Percentiles rank a stretch among this genome's conserved stretches.
Conservation (phyloP, 1,284 basidiomycete species). For the Tilletia indica region DNA sequence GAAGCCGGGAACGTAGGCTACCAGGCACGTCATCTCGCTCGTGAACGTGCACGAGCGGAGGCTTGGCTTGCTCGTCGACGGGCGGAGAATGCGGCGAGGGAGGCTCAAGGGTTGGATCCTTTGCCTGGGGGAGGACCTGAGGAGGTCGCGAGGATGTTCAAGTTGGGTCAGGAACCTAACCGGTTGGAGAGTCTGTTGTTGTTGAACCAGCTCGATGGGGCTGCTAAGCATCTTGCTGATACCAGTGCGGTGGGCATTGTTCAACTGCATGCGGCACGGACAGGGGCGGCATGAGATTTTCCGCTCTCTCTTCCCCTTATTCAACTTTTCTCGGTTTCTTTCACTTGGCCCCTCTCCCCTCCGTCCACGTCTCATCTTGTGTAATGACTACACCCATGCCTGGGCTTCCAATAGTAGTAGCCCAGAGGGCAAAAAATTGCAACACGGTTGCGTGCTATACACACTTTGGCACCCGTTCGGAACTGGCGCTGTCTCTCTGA, state of each 20-base stretch:
- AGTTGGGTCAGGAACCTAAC: slow-evolving; percentile 83
- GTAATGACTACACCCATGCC: no score
- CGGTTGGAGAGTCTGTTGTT: slow-evolving; percentile 77
- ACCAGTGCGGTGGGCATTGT: slow-evolving; percentile 61
- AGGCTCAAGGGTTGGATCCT: slow-evolving; percentile 79
- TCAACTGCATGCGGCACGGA: slow-evolving; percentile 50
- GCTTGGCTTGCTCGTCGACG: slow-evolving; percentile 61
- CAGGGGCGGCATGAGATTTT: slow-evolving; percentile 31
- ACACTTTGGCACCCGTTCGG: background rate
- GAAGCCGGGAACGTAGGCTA: slow-evolving; percentile 78
- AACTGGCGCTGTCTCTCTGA: no score
- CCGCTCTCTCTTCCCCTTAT: background rate
- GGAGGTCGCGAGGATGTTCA: slow-evolving; percentile 63
- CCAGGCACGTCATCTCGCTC: slow-evolving; percentile 81
- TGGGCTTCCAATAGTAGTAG: no score
- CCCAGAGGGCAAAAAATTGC: no score
- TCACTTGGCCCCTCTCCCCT: background rate
- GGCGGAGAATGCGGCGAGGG: slow-evolving; percentile 81
- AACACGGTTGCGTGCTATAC: background rate
- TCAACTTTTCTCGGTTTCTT: no score
- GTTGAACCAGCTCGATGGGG: slow-evolving; percentile 56
- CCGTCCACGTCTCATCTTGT: no score
- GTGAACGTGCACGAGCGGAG: slow-evolving; percentile 83
- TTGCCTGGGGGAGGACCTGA: slow-evolving; percentile 60
- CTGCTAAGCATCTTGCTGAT: slow-evolving; percentile 55